phyloP scores from a whole-genome alignment of 352 stramenopile species.

The Phytophthora tubulina region DNA sequence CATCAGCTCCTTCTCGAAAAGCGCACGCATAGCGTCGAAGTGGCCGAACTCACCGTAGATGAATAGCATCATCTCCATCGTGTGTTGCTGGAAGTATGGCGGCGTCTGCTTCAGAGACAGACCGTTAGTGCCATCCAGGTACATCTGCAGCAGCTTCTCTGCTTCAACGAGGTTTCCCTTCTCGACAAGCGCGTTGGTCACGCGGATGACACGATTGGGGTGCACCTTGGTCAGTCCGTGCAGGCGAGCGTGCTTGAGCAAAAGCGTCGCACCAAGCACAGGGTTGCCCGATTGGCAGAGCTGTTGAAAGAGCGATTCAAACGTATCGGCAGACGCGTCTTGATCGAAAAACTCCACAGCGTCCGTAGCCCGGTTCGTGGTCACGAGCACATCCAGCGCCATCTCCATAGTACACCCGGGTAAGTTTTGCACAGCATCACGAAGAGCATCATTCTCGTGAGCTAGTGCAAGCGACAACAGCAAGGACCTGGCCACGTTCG shows the following conservation, averaged over 20 bases:
- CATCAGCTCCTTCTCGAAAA: slow-evolving; percentile 64
- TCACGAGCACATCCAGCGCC: slow-evolving; percentile 50
- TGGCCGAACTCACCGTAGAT: slow-evolving; percentile 67
- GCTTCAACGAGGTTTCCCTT: slow-evolving; percentile 56
- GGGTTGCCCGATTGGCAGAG: slow-evolving; percentile 51
- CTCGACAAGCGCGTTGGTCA: slow-evolving; percentile 56
- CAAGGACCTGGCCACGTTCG: slow-evolving; percentile 68
- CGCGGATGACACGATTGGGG: slow-evolving; percentile 53
- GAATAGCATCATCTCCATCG: slow-evolving; percentile 77
- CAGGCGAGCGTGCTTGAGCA: slow-evolving; percentile 69
- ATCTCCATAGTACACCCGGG: slow-evolving; percentile 52
- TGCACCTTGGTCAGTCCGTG: slow-evolving; percentile 49
- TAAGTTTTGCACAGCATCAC: slow-evolving; percentile 52
- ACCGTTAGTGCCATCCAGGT: slow-evolving; percentile 46
- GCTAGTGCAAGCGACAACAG: slow-evolving; percentile 73
- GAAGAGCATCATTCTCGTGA: slow-evolving; percentile 56
- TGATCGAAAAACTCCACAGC: slow-evolving; percentile 65
- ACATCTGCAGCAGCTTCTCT: slow-evolving; percentile 64
- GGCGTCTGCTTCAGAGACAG: slow-evolving; percentile 63
- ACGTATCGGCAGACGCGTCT: slow-evolving; percentile 39
- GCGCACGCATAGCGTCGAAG: slow-evolving; percentile 51
- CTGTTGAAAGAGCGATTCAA: slow-evolving; percentile 49
- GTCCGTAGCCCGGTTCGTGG: slow-evolving; percentile 46
- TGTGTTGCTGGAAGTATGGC: slow-evolving; percentile 67
- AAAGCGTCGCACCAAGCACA: slow-evolving; percentile 50